These are phyloP conservation scores for Castanea crenata DNA, from an alignment of 306 rosid genomes.

Conservation along the genomic window DNA sequence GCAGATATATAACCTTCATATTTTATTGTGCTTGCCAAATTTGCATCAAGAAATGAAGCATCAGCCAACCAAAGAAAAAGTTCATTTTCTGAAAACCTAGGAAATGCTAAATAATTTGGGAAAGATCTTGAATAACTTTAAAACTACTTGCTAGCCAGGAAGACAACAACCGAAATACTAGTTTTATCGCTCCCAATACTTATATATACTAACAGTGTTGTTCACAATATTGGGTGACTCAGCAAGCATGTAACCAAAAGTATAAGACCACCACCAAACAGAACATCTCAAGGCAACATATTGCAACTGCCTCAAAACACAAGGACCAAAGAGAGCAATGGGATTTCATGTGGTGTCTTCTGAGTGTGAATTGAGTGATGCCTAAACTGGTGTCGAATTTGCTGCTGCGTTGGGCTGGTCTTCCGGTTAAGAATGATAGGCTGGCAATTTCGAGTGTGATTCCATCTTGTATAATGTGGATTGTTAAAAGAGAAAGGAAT, in stretches of 20 bases:
- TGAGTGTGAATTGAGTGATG: no score
- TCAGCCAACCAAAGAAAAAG: not conserved
- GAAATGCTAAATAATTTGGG: not conserved
- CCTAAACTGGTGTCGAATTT: no score
- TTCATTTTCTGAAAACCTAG: not conserved
- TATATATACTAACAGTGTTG: not conserved
- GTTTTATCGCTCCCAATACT: not conserved
- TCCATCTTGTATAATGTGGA: no score
- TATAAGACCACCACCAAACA: not conserved
- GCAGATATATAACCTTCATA: not conserved
- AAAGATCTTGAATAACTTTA: not conserved
- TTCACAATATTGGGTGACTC: not conserved
- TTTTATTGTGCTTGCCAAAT: not conserved
- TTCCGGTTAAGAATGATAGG: no score
- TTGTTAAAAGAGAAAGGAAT: no score
- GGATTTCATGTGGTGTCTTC: no score
- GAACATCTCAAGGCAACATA: not conserved
- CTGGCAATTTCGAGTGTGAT: no score
- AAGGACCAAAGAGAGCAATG: no score
- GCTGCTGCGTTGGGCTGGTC: no score
- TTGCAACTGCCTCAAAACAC: not conserved
- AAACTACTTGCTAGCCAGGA: not conserved
- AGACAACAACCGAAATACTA: not conserved
- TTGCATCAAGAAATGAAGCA: not conserved
- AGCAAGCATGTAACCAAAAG: not conserved